phyloP scores from a whole-genome alignment of 1,284 basidiomycete species.

The Bondarzewia mesenterica region DNA sequence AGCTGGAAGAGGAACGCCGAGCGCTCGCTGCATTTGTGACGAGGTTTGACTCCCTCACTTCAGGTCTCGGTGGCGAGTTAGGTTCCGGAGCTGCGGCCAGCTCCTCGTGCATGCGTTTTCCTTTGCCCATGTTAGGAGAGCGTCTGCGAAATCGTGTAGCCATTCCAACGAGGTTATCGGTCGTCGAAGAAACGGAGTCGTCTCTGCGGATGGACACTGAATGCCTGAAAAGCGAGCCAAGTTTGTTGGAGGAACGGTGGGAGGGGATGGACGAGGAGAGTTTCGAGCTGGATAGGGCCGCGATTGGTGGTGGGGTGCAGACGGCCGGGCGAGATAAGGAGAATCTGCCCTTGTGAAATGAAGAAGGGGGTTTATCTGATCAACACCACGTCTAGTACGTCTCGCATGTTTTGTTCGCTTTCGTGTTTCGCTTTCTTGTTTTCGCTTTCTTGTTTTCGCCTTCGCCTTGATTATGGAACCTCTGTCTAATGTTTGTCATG shows the following conservation, averaged over 20 bases:
- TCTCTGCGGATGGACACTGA: constrained; percentile 34
- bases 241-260: constrained; percentile 53
- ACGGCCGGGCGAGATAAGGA: constrained; percentile 16
- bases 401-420: no score
- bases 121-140: constrained; percentile 27
- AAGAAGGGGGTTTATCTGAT: no score
- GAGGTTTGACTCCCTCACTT: constrained; percentile 58
- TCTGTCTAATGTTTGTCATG: not conserved
- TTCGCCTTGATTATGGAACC: not conserved
- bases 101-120: constrained; percentile 17
- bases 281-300: constrained; percentile 30
- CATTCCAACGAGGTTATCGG: not conserved
- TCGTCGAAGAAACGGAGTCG: constrained; percentile 27
- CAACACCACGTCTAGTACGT: no score
- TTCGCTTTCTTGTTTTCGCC: no score
- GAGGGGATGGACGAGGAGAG: constrained; percentile 41
- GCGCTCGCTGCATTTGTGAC: constrained; percentile 69
- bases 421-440: not conserved
- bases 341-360: not conserved
- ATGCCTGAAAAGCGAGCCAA: constrained; percentile 36
- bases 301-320: not conserved
- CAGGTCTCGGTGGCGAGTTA: constrained; percentile 39
- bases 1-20: constrained; percentile 66
- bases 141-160: constrained; percentile 28
- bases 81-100: constrained; percentile 45